Evolutionary conservation across 768 basidiomycete species (phyloP).

Genomic region (Lactarius quietus): DNA sequence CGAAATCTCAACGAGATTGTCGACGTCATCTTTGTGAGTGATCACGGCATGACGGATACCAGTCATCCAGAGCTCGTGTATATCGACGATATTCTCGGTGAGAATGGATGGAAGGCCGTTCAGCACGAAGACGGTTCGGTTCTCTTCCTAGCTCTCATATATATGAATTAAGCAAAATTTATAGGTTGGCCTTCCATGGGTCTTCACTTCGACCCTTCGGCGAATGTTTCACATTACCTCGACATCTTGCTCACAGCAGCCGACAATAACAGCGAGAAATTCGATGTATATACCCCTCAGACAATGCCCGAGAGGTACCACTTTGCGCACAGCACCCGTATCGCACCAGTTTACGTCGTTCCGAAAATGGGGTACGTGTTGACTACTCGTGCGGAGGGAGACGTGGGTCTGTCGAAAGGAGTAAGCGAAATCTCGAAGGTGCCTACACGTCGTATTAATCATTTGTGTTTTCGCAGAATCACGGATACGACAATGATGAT

Average conservation of each 20-base stretch:
- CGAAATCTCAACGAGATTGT: conserved; percentile 82
- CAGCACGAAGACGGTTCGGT: conserved; percentile 64
- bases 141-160: neutral
- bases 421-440: conserved; percentile 41
- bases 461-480: conserved; percentile 49
- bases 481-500: conserved; percentile 85
- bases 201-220: conserved; percentile 60
- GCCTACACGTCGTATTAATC: neutral
- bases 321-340: conserved; percentile 67
- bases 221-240: conserved; percentile 56
- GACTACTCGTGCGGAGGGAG: conserved; percentile 59
- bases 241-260: conserved; percentile 52
- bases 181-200: conserved; percentile 88
- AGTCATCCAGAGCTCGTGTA: conserved; percentile 69
- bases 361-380: conserved; percentile 79
- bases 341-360: conserved; percentile 83
- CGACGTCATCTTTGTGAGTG: conserved; percentile 86
- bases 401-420: conserved; percentile 66
- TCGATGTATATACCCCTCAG: conserved; percentile 72
- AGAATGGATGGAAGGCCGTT: conserved; percentile 55
- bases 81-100: conserved; percentile 76
- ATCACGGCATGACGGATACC: conserved; percentile 94
- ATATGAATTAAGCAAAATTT: neutral
- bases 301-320: conserved; percentile 84
- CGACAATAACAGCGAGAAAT: conserved; percentile 54